Percentiles rank a stretch among this genome's conserved stretches.
phyloP scores from a whole-genome alignment of 108 stramenopile species.

The Cyclotella atomus region DNA sequence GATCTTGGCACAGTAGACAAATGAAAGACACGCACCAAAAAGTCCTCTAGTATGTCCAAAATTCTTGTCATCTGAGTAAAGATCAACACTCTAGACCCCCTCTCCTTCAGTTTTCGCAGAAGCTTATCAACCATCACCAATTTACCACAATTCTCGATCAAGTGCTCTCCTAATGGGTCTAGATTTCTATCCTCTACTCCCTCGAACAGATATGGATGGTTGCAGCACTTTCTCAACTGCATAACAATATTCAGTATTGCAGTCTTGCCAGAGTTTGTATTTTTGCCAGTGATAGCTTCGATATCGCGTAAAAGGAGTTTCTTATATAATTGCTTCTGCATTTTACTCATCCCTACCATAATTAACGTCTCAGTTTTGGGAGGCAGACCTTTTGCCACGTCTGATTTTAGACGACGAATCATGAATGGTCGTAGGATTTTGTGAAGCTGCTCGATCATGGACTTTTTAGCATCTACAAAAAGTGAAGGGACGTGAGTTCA shows the following conservation, averaged over 20 bases:
- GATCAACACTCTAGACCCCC: constrained; percentile 91
- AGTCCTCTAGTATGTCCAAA: constrained; percentile 96
- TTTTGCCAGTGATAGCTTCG: constrained; percentile 78
- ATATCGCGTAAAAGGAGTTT: constrained; percentile 88
- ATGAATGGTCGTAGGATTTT: constrained; percentile 98
- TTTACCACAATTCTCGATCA: constrained; percentile 89
- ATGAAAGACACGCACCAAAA: constrained; percentile 68
- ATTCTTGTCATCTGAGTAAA: constrained; percentile 98
- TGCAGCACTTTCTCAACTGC: constrained; percentile 99
- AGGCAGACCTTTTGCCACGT: constrained; percentile 89
- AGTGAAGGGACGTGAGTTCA: background rate
- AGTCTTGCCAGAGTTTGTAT: constrained; percentile 75
- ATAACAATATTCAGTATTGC: constrained; percentile 95
- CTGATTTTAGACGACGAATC: constrained; percentile 95
- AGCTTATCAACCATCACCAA: constrained; percentile 91
- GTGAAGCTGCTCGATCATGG: constrained; percentile 97
- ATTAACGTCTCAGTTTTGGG: constrained; percentile 94
- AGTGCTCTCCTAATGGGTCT: constrained; percentile 88
- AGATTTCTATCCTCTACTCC: constrained; percentile 92
- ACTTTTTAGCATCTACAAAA: constrained; percentile 75
- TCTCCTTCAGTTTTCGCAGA: constrained; percentile 80
- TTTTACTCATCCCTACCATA: constrained; percentile 89
- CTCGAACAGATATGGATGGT: constrained; percentile 98
- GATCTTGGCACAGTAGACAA: no score
- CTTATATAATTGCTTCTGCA: constrained; percentile 95